A percentile compares a stretch with the other conserved stretches of the same genome.
phyloP scores from a whole-genome alignment of 805 yeast species.

The Metschnikowia bowlesiae region DNA sequence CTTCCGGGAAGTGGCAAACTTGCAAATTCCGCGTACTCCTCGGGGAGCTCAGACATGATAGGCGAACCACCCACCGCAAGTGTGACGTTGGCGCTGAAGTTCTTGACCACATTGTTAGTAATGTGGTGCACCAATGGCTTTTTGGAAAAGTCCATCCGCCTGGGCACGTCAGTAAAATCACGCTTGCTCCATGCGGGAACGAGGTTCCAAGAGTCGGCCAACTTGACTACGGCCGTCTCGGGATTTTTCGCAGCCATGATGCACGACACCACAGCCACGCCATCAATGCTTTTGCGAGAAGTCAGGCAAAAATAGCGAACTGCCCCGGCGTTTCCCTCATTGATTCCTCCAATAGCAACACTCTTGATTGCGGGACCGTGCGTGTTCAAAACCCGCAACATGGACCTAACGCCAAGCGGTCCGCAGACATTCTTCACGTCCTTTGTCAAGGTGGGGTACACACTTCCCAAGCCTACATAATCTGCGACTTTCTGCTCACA shows the following conservation, averaged over 20 bases:
- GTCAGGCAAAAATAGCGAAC: constrained; percentile 49
- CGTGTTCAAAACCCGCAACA: constrained; percentile 43
- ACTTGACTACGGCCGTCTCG: constrained; percentile 42
- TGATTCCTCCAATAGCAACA: constrained; percentile 82
- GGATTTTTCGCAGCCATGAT: constrained; percentile 66
- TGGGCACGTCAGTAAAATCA: neutral
- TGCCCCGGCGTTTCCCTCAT: constrained; percentile 54
- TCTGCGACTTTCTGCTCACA: constrained; percentile 53
- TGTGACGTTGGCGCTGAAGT: constrained; percentile 82
- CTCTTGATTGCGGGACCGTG: constrained; percentile 41
- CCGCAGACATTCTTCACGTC: constrained; percentile 46
- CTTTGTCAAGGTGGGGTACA: constrained; percentile 73
- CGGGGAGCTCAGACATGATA: constrained; percentile 72
- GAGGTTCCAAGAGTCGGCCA: constrained; percentile 26
- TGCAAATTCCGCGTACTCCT: constrained; percentile 68
- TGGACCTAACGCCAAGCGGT: constrained; percentile 55
- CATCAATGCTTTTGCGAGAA: constrained; percentile 54
- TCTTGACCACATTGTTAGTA: constrained; percentile 84
- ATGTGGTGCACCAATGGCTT: constrained; percentile 80
- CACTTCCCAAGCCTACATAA: constrained; percentile 82
- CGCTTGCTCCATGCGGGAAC: constrained; percentile 14
- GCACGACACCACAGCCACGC: constrained; percentile 87
- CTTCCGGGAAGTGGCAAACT: constrained; percentile 44
- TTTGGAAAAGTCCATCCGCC: neutral
- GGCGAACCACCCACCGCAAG: constrained; percentile 85